Evolutionary conservation across 2,329 filamentous ascomycete species (phyloP), one percentile per base, ranked within the genome.

Genomic region (Cryphonectria nitschkei): DNA sequence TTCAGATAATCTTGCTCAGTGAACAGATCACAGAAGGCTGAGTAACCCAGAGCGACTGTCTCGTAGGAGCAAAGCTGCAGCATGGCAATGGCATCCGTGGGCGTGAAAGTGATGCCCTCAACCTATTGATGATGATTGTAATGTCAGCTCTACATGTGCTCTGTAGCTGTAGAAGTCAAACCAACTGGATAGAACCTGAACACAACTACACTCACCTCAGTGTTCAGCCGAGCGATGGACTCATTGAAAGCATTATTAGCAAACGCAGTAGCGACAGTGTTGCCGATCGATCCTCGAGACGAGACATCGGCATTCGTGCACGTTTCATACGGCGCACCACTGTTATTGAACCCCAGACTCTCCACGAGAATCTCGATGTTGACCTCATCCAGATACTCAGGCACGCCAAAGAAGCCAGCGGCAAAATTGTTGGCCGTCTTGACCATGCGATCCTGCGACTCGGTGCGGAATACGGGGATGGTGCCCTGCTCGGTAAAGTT

Each of bases 1-100:
- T 82, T 82, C 13, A 82, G 41, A 70, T 81, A 84, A 69, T 84
- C 82, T 68, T 82, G 74, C 61, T 82, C 76, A 63, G 75, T 81
- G 75, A 83, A 84, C 13, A 84, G 76, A 7, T 70, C 60, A 73
- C 82, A 84, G 76, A 83, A 84, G 3, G 79, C 75, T 0, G 82
- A 83, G 73, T 82, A 83, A 34, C 82, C 82, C 1, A 84, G 79
- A 0, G 81, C 81, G 39, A 77, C 73, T 0, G 78, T 79, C 71
- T 80, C 77, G 22, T 79, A 80, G 7, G 77, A 77, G 73, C 78
- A 80, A 43, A 79, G 76, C 41, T 83, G 79, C 8, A 84, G 78
- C 81, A 83, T 83, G 7, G 79, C 76, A 22, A 82, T 74, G 22
- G 75, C 75, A 61, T 83, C 81, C 2, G 75, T 78, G 3, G 78